phyloP scores from a whole-genome alignment of 2,329 filamentous ascomycete species.

The Nothopassalora personata region DNA sequence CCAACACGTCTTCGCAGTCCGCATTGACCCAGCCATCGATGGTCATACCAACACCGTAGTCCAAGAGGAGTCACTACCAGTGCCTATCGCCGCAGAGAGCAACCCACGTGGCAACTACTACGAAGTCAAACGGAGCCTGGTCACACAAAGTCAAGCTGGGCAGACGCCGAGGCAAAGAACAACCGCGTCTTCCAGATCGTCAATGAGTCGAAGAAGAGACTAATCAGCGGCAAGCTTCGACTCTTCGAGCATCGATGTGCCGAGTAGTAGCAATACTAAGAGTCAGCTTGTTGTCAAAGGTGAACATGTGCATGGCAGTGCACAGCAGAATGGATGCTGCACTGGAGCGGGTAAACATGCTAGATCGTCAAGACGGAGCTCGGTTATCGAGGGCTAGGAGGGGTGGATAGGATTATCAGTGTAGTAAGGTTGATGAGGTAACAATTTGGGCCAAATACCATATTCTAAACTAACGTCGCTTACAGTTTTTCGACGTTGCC shows the following conservation, averaged over 20 bases:
- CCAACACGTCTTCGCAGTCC: slow-evolving; percentile 62
- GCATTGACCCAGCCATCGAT: slow-evolving; percentile 62
- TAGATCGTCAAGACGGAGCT: too few species aligned
- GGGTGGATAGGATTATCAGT: too few species aligned
- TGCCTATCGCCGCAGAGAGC: slow-evolving; percentile 45
- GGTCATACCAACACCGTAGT: slow-evolving; percentile 49
- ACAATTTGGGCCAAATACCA: too few species aligned
- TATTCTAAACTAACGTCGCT: too few species aligned
- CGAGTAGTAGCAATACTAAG: slow-evolving; percentile 23
- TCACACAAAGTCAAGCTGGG: slow-evolving; percentile 19
- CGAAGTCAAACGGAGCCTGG: slow-evolving; percentile 40
- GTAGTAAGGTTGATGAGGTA: too few species aligned
- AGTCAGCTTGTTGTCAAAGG: slow-evolving; percentile 12
- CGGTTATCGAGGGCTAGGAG: too few species aligned
- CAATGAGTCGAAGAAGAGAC: slow-evolving; percentile 45
- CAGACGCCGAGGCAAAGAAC: slow-evolving; percentile 39
- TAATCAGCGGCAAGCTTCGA: slow-evolving; percentile 43
- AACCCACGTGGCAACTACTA: slow-evolving; percentile 62
- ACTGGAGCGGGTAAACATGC: not conserved
- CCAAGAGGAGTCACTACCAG: slow-evolving; percentile 49
- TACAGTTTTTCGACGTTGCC: too few species aligned
- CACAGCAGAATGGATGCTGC: slow-evolving; percentile 8
- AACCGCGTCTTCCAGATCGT: slow-evolving; percentile 54
- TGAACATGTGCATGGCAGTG: not conserved
- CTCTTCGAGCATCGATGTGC: slow-evolving; percentile 50